Percentiles rank a stretch among this genome's conserved stretches.
These are phyloP conservation scores for Sclerospora graminicola DNA, from an alignment of 352 stramenopile genomes.

Conservation along the genomic window DNA sequence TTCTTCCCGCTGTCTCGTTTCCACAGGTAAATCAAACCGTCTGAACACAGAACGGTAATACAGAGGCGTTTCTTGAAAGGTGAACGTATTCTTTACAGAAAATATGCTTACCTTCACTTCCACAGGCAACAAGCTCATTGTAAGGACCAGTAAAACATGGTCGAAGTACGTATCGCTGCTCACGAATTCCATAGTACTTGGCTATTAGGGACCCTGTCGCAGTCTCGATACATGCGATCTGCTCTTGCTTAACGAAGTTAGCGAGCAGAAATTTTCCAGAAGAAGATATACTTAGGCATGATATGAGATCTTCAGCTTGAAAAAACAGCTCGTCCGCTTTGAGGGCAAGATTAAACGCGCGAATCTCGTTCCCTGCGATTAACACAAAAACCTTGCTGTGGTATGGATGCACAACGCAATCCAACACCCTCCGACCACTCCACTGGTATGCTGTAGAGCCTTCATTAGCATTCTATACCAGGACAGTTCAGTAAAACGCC, in stretches of 20 bases:
- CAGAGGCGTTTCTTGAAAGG: not conserved
- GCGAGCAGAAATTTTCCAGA: constrained; percentile 41
- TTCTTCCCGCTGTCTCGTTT: constrained; percentile 37
- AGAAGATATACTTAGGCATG: constrained; percentile 37
- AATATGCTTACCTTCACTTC: constrained; percentile 50
- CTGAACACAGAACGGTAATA: constrained; percentile 16
- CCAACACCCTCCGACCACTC: constrained; percentile 48
- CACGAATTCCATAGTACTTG: constrained; percentile 41
- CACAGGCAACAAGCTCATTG: constrained; percentile 43
- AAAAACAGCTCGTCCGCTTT: constrained; percentile 57
- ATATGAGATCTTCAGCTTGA: constrained; percentile 40
- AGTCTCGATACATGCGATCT: constrained; percentile 46
- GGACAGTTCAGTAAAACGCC: not conserved
- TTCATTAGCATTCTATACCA: constrained; percentile 36
- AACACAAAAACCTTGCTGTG: constrained; percentile 49
- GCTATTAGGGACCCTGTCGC: constrained; percentile 28
- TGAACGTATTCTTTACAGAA: not conserved
- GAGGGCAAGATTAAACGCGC: constrained; percentile 42
- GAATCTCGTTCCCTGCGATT: constrained; percentile 41
- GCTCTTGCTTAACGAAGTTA: constrained; percentile 51
- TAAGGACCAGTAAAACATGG: constrained; percentile 48
- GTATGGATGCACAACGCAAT: constrained; percentile 45
- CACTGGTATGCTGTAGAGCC: constrained; percentile 52
- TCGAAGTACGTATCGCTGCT: constrained; percentile 52
- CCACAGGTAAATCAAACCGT: constrained; percentile 54